Evolutionary conservation across 2,329 filamentous ascomycete genomes (phyloP).

Genomic region (Neopestalotiopsis clavispora): DNA sequence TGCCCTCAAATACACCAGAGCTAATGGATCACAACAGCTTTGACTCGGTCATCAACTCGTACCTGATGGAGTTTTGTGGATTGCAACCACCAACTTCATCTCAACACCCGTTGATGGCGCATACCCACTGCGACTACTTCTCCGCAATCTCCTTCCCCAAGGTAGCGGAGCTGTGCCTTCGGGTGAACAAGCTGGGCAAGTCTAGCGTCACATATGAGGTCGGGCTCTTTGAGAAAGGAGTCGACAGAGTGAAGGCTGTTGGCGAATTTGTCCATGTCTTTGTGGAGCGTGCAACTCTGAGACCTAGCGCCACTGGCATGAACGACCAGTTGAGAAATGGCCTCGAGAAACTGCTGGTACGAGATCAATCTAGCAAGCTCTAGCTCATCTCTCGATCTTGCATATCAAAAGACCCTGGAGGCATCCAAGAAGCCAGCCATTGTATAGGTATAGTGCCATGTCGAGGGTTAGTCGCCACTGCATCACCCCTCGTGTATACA

Average conservation of each 20-base stretch:
- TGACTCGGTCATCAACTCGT: conserved; percentile 89
- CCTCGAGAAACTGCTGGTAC: conserved; percentile 59
- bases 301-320: conserved; percentile 72
- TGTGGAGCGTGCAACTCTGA: conserved; percentile 74
- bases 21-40: conserved; percentile 55
- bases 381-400: conserved; percentile 14
- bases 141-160: conserved; percentile 81
- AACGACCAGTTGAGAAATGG: conserved; percentile 60
- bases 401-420: not conserved
- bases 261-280: conserved; percentile 89
- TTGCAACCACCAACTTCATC: conserved; percentile 72
- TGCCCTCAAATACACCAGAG: not conserved
- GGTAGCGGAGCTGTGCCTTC: conserved; percentile 78
- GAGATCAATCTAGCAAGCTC: conserved; percentile 32
- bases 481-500: not conserved
- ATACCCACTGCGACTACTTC: conserved; percentile 86
- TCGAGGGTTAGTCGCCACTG: too few relatives aligned
- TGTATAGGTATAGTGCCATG: too few relatives aligned
- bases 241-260: conserved; percentile 78
- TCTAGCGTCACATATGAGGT: conserved; percentile 92
- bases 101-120: conserved; percentile 84
- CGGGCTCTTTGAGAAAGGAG: conserved; percentile 78
- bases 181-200: conserved; percentile 82
- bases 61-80: conserved; percentile 79
- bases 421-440: not conserved